Evolutionary conservation across 2,329 filamentous ascomycete genomes (phyloP), one percentile per base, ranked within the genome.

Genomic region (Knufia fluminis): DNA sequence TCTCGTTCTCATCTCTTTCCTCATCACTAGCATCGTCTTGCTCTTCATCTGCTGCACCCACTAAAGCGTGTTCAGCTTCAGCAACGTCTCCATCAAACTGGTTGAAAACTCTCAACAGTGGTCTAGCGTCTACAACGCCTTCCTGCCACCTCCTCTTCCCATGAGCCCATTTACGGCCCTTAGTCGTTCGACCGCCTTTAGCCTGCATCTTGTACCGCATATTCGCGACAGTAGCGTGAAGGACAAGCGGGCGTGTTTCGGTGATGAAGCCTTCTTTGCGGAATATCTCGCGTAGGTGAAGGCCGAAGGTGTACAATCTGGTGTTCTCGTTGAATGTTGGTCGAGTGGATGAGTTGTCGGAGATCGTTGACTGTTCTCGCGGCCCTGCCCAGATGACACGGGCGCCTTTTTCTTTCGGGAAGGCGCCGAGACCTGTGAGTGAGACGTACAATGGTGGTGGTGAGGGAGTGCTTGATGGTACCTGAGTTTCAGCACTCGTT

Each of bases 181-280:
- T 24, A 32, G 48, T 51, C 62, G 17, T 68, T 71, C 22, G 61
- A 39, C 49, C 55, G 53, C 46, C 53, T 53, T 39, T 46, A 55
- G 2, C 39, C 32, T 32, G 40, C 20, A 32, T 6, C 33, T 64
- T 80, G 62, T 95, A 94, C 12, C 89, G 78, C 0, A 89, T 94
- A 64, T 96, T 95, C 45, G 92, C 68, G 3, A 96, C 70, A 0
- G 91, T 96, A 16, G 86, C 88, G 62, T 96, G 91, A 46, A 96
- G 67, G 17, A 86, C 75, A 54, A 96, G 64, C 4, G 79, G 76
- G 48, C 86, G 70, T 10, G 70, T 49, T 32, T 60, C 57, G 1
- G 51, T 52, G 43, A 54, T 58, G n/a, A 73, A 68, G 0, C 68
- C 68, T 4, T 66, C 69, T n/a, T 68, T 62, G 1, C 66, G 58